Evolutionary conservation across 306 rosid genomes (phyloP), one percentile per base, ranked within the genome.

Genomic region (Cucumis melo): DNA sequence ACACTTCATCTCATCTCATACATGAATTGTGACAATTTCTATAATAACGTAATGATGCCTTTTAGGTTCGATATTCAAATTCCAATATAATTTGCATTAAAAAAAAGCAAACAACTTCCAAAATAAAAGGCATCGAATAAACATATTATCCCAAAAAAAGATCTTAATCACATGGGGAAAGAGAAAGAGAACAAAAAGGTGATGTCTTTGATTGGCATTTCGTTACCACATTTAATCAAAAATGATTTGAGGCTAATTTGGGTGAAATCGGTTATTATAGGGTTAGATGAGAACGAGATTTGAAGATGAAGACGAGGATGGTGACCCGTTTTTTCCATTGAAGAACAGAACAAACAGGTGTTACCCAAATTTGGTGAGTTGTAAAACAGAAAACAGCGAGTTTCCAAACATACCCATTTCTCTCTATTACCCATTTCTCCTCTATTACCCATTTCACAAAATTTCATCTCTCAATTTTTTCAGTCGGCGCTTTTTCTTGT

Each of bases 311-410:
- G 70, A 38, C 5, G 24, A 19, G 0, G 13, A 29, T 7, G 23
- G n/a, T 16, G 55, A 15, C 55, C 55, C 20, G 5, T 14, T 17
- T 12, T 39, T 46, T 46, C 4, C 21, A 23, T 21, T 7, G 76
- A 48, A 50, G 56, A 72, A 73, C 29, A 51, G 17, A 17, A 17
- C 11, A 32, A 50, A 73, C 44, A 73, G 61, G 76, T 72, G 60
- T 48, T 4, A 29, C 6, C 77, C 62, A 73, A 73, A 51, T 73
- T 17, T 51, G 62, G 61, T 73, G 77, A 73, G 77, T 17, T 73
- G 77, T 73, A 51, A 16, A 73, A 73, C 77, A 50, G 76, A 72
- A 24, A 48, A 72, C 44, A 72, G 76, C 76, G 76, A 72, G 27
- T 72, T 48, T 29, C 76, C 60, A 17, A 72, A 72, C 42, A 24